phyloP scores from a whole-genome alignment of 2,329 filamentous ascomycete genomes.

The Celoporthe dispersa region DNA sequence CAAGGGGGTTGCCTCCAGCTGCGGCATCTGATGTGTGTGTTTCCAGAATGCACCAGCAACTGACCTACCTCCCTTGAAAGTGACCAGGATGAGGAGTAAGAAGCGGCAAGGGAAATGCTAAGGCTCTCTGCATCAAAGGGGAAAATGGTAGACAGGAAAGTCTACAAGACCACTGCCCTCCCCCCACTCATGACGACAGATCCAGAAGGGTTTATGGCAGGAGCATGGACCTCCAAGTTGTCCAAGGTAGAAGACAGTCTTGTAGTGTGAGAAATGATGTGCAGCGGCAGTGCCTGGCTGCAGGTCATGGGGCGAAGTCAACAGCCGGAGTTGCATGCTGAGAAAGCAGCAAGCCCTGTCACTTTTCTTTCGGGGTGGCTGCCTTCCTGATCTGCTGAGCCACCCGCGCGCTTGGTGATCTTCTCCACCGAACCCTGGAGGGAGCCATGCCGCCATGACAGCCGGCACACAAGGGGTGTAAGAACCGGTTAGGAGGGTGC shows the following conservation, averaged over 20 bases:
- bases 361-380: constrained; percentile 1
- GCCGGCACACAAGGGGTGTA: neutral
- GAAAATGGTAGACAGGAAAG: neutral
- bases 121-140: neutral
- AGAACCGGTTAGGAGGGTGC: constrained; percentile 10
- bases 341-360: constrained; percentile 4
- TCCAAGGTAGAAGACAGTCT: neutral
- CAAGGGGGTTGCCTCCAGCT: neutral
- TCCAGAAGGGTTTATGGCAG: neutral
- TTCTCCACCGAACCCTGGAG: neutral
- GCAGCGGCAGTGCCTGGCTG: neutral
- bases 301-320: constrained; percentile 13
- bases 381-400: constrained; percentile 17
- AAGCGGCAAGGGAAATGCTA: neutral
- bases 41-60: neutral
- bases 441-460: constrained; percentile 8
- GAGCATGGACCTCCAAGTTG: neutral
- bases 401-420: neutral
- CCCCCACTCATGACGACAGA: neutral
- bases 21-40: constrained; percentile 1
- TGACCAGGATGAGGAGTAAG: neutral
- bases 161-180: neutral
- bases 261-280: constrained; percentile 2
- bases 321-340: neutral
- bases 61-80: neutral